Evolutionary conservation across 1,139 yeast species (phyloP).

Genomic region (Magnusiomyces suaveolens): DNA sequence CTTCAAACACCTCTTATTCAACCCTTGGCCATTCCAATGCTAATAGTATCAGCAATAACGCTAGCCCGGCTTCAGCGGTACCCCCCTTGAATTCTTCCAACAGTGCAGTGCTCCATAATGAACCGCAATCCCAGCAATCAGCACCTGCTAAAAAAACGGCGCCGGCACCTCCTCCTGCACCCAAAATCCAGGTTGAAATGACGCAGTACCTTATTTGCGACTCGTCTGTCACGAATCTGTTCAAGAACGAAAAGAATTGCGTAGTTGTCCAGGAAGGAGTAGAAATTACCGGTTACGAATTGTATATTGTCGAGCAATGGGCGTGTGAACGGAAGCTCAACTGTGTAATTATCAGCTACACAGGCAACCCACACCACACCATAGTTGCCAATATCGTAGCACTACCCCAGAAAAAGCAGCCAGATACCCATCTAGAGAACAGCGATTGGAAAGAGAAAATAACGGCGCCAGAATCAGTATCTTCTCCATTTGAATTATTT

Average conservation of each 20-base stretch:
- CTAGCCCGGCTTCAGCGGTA: neutral
- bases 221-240: conserved; percentile 9
- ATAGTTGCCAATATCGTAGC: conserved; percentile 54
- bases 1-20: neutral
- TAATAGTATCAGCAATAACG: neutral
- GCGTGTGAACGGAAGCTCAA: conserved; percentile 60
- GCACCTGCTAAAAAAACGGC: neutral
- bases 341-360: conserved; percentile 65
- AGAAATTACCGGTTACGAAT: conserved; percentile 56
- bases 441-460: neutral
- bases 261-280: conserved; percentile 16
- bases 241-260: conserved; percentile 17
- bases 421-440: too few relatives aligned
- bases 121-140: too few relatives aligned
- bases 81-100: too few relatives aligned
- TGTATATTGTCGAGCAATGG: conserved; percentile 93
- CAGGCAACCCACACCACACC: conserved; percentile 64
- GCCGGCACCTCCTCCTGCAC: neutral
- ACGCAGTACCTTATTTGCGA: conserved; percentile 10
- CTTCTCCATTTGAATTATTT: conserved; percentile 19
- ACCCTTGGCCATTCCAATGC: neutral
- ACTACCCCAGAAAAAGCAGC: conserved; percentile 44
- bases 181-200: conserved; percentile 10
- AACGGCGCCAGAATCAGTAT: neutral
- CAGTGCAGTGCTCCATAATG: too few relatives aligned